These are phyloP conservation scores for Haplosporangium sp. DNA, from an alignment of 371 early-diverging fungal species.

Conservation along the genomic window DNA sequence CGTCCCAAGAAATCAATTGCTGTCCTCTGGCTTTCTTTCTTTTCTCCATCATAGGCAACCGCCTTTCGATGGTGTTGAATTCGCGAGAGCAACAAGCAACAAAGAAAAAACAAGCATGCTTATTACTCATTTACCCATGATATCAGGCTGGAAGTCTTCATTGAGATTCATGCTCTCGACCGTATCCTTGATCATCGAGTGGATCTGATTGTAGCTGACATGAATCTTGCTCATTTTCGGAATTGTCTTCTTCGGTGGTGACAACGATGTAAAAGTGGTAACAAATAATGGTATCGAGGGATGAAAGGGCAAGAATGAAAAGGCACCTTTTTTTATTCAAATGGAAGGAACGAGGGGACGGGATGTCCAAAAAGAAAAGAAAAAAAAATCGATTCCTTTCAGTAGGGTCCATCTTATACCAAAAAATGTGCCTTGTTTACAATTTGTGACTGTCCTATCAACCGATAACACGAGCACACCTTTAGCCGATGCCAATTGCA, in stretches of 20 bases:
- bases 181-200: conserved; percentile 69
- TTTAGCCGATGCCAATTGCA: no score
- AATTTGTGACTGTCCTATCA: not conserved
- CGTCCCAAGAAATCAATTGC: not conserved
- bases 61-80: not conserved
- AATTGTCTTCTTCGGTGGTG: no score
- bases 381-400: conserved; percentile 8
- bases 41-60: no score
- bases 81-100: not conserved
- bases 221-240: conserved; percentile 57
- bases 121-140: conserved; percentile 58
- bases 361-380: conserved; percentile 31
- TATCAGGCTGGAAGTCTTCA: conserved; percentile 72
- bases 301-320: not conserved
- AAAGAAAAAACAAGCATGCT: not conserved
- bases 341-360: conserved; percentile 20
- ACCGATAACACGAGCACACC: conserved; percentile 1
- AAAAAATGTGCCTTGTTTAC: conserved; percentile 9
- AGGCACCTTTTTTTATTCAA: conserved; percentile 2
- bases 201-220: conserved; percentile 80
- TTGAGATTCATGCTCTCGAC: conserved; percentile 68
- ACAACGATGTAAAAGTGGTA: not conserved
- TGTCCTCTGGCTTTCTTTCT: no score
- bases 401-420: no score
- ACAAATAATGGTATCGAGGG: not conserved